Evolutionary conservation across 345 rosid species (phyloP).

Genomic region (Populus nigra): DNA sequence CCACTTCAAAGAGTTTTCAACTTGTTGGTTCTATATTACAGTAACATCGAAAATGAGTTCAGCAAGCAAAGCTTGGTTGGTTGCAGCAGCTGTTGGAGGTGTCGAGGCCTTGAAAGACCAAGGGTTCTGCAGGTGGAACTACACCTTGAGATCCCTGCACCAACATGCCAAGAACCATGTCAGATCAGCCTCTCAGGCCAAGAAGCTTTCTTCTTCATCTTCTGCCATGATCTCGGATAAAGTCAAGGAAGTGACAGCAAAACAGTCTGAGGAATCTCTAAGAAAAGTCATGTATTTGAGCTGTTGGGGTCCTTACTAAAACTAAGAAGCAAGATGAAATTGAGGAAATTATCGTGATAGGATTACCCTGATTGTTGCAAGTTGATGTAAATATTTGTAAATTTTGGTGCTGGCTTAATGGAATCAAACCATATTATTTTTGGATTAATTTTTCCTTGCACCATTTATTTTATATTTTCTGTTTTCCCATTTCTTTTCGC

Average conservation of each 20-base stretch:
- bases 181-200: conserved; percentile 42
- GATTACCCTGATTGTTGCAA: background rate
- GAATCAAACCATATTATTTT: background rate
- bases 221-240: conserved; percentile 14
- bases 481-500: background rate
- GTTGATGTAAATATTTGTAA: background rate
- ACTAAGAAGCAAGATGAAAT: background rate
- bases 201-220: conserved; percentile 41
- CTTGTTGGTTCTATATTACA: too few relatives aligned
- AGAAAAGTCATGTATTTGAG: conserved; percentile 29
- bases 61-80: conserved; percentile 48
- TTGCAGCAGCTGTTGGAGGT: conserved; percentile 49
- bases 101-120: conserved; percentile 65
- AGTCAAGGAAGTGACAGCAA: conserved; percentile 4
- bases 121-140: conserved; percentile 60
- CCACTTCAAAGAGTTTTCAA: too few relatives aligned
- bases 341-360: background rate
- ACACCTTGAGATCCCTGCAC: conserved; percentile 33
- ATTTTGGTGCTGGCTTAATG: background rate
- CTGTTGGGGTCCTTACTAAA: conserved; percentile 23
- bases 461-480: background rate
- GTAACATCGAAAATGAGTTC: conserved; percentile 10
- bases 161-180: conserved; percentile 43
- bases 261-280: conserved; percentile 25
- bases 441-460: background rate